phyloP scores from a whole-genome alignment of 163 green algal genomes.

The Chlamydomonas reinhardtii region DNA sequence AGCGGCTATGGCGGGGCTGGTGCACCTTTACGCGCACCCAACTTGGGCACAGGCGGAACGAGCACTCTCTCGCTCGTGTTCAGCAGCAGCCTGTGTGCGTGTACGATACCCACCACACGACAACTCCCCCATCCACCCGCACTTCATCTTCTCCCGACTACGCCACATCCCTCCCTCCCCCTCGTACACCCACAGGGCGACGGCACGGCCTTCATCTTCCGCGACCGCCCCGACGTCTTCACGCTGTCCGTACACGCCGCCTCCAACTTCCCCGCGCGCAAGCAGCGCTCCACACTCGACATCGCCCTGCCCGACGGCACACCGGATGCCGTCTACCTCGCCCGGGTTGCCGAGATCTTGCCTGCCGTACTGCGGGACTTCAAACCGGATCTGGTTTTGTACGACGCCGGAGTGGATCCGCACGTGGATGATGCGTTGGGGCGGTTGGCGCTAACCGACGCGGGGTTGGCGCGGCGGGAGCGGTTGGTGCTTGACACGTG shows the following conservation, averaged over 20 bases:
- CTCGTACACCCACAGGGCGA: constrained; percentile 69
- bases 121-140: too few species aligned
- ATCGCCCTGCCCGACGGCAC: constrained; percentile 79
- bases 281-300: constrained; percentile 84
- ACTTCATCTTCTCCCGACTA: too few species aligned
- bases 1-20: too few species aligned
- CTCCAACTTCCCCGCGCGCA: constrained; percentile 88
- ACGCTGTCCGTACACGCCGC: constrained; percentile 81
- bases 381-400: constrained; percentile 87
- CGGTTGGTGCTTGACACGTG: constrained; percentile 88
- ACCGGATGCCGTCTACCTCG: constrained; percentile 78
- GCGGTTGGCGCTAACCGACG: constrained; percentile 72
- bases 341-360: constrained; percentile 54
- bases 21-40: too few species aligned
- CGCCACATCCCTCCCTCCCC: too few species aligned
- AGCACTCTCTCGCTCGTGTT: too few species aligned
- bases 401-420: constrained; percentile 90
- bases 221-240: constrained; percentile 64
- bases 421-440: constrained; percentile 84
- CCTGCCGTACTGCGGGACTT: constrained; percentile 67
- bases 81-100: too few species aligned
- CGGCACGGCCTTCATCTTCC: constrained; percentile 83
- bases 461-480: constrained; percentile 76
- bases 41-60: too few species aligned
- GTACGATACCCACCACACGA: too few species aligned